Evolutionary conservation across 1,284 basidiomycete species (phyloP).

Genomic region (Microbotryum lychnidis-dioicae): DNA sequence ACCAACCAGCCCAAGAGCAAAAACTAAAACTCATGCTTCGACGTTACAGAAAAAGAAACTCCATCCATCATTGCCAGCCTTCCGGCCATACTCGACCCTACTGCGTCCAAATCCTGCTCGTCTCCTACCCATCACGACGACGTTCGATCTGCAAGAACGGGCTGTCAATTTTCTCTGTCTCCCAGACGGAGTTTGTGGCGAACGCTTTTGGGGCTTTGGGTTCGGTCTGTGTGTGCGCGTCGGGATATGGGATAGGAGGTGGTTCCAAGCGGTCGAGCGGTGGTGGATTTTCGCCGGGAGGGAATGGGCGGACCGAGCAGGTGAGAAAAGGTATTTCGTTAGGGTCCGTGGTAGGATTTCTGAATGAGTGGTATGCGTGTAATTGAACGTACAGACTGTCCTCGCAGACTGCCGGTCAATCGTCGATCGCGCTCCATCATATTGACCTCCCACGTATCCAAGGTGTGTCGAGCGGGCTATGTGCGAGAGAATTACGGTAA

Average conservation of each 20-base stretch:
- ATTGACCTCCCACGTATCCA: constrained; percentile 86
- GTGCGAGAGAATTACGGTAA: constrained; percentile 1
- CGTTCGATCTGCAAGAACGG: constrained; percentile 15
- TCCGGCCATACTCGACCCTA: no score
- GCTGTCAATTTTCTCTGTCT: constrained; percentile 49
- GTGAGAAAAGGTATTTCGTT: background rate
- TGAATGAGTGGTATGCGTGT: background rate
- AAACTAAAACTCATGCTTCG: no score
- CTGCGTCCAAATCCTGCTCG: no score
- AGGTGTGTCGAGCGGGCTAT: constrained; percentile 70
- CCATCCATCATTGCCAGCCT: no score
- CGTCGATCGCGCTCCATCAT: constrained; percentile 86
- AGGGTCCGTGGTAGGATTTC: background rate
- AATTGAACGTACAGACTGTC: constrained; percentile 60
- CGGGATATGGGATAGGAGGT: background rate
- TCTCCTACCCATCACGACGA: background rate
- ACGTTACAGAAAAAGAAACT: no score
- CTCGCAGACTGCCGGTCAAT: constrained; percentile 76
- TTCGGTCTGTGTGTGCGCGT: constrained; percentile 50
- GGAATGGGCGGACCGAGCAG: background rate
- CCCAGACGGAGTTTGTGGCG: constrained; percentile 68
- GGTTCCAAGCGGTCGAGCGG: background rate
- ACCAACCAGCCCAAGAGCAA: no score
- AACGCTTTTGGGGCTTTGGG: constrained; percentile 63
- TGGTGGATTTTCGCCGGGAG: background rate